Base-by-base conservation (phyloP, 2,329 filamentous ascomycete genomes). In the Fusarium sororula region DNA sequence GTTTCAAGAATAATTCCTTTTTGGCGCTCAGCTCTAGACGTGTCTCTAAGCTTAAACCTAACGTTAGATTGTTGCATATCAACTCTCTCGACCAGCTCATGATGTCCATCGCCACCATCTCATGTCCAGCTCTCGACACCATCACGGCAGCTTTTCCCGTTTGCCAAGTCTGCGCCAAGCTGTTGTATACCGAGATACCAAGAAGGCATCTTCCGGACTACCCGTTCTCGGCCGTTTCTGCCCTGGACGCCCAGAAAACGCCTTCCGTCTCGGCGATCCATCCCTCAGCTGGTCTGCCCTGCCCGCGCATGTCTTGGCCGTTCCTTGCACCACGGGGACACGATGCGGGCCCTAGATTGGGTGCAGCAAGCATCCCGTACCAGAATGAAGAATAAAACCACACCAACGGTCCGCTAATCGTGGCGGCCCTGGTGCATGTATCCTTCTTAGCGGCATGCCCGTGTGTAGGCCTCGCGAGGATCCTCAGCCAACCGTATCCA, bases 251-350 rank as follows among this genome's bases (percentile, higher is more conserved):
- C 41, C 53, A 45, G 30, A 41, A 22, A 54, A 68, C 56, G 65
- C 55, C 48, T 57, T 63, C 60, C 38, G 41, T 62, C 45, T 48
- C 44, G n/a, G 44, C 42, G 32, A 73, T 66, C 53, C 55, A 53
- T 47, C 58, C 45, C 26, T 47, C 67, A 57, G 37, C 63, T 62
- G 55, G 47, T 17, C 32, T 35, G 14, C 32, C 32, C 32, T 35
- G 32, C 15, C 32, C 32, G 32, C 57, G 37, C 56, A 32, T 30
- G 42, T 68, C 63, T 68, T 68, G 47, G 42, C 70, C 66, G 70
- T 66, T 73, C 70, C 53, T 67, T 73, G 53, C 47, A 70, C 70
- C 70, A 73, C 70, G 70, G 66, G 70, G 51, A 61, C 60, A 47
- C 4, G 42, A 58, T n/a, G 47, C 53, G 39, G 26, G 26, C 24